Conservation (phyloP, 495 filamentous ascomycete species). For the Aspergillus ostianus region DNA sequence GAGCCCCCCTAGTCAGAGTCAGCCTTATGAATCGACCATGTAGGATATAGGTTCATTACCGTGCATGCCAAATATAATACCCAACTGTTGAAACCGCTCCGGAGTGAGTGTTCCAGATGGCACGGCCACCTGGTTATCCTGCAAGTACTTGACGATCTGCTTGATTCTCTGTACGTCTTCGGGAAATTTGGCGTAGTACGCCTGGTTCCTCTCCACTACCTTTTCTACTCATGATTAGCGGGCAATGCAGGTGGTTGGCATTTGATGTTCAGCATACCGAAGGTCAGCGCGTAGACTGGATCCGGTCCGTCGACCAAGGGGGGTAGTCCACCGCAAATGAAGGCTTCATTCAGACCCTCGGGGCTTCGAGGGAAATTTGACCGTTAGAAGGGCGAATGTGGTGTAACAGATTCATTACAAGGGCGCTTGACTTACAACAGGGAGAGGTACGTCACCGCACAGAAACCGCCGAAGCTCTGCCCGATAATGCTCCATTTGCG, state of each 20-base stretch:
- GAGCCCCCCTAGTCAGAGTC: constrained; percentile 52
- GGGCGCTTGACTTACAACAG: constrained; percentile 51
- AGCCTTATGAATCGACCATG: constrained; percentile 7
- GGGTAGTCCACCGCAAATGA: constrained; percentile 78
- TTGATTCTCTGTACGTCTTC: constrained; percentile 75
- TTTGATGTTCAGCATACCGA: constrained; percentile 33
- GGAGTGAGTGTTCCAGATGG: constrained; percentile 68
- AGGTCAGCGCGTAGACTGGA: constrained; percentile 72
- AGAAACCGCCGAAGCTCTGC: constrained; percentile 92
- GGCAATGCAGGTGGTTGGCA: constrained; percentile 11
- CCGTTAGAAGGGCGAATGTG: constrained; percentile 5
- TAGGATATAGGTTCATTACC: constrained; percentile 48
- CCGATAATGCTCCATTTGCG: constrained; percentile 83
- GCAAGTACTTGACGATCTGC: constrained; percentile 60
- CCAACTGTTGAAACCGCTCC: constrained; percentile 69
- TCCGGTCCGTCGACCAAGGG: constrained; percentile 70
- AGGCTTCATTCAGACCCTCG: constrained; percentile 75
- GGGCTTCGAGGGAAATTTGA: constrained; percentile 44
- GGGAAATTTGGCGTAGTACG: constrained; percentile 82
- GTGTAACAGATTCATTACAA: background rate
- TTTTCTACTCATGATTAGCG: constrained; percentile 41
- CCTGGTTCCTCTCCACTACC: constrained; percentile 61
- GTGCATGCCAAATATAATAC: constrained; percentile 72
- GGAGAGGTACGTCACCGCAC: constrained; percentile 75
- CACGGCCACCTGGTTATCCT: constrained; percentile 54